phyloP scores from a whole-genome alignment of 768 basidiomycete species.

The Russula griseocarnosa region DNA sequence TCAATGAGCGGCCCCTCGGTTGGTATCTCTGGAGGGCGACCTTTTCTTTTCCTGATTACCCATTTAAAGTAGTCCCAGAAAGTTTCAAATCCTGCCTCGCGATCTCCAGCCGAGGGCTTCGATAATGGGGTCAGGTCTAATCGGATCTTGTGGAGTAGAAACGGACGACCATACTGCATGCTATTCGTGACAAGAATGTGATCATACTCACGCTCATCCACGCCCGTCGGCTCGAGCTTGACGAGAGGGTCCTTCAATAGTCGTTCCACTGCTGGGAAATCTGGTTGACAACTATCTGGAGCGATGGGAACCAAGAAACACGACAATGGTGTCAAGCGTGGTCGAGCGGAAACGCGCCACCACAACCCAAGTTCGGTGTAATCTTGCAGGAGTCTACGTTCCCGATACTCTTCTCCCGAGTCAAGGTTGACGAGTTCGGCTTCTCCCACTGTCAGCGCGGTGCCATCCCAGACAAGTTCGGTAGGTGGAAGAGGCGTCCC shows the following conservation, averaged over 20 bases:
- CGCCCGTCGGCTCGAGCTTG: slow-evolving; percentile 49
- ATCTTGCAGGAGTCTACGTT: slow-evolving; percentile 53
- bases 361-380: slow-evolving; percentile 61
- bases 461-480: slow-evolving; percentile 41
- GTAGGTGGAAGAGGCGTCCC: slow-evolving; percentile 52
- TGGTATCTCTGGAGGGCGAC: slow-evolving; percentile 43
- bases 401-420: slow-evolving; percentile 44
- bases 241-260: slow-evolving; percentile 51
- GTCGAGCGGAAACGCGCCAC: slow-evolving; percentile 59
- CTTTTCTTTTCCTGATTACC: slow-evolving; percentile 51
- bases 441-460: slow-evolving; percentile 37
- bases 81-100: slow-evolving; percentile 45
- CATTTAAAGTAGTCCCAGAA: slow-evolving; percentile 57
- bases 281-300: slow-evolving; percentile 42
- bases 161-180: slow-evolving; percentile 52
- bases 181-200: slow-evolving; percentile 52
- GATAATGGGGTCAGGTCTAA: slow-evolving; percentile 66
- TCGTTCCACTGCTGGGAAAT: slow-evolving; percentile 53
- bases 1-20: slow-evolving; percentile 62
- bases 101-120: slow-evolving; percentile 47
- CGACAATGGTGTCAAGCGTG: slow-evolving; percentile 48
- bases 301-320: slow-evolving; percentile 66
- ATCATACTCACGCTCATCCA: slow-evolving; percentile 49
- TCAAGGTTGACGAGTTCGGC: slow-evolving; percentile 41
- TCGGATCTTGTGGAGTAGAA: slow-evolving; percentile 55